Evolutionary conservation across 192 early-diverging fungal genomes (phyloP).

Genomic region (Geosiphon pyriformis): DNA sequence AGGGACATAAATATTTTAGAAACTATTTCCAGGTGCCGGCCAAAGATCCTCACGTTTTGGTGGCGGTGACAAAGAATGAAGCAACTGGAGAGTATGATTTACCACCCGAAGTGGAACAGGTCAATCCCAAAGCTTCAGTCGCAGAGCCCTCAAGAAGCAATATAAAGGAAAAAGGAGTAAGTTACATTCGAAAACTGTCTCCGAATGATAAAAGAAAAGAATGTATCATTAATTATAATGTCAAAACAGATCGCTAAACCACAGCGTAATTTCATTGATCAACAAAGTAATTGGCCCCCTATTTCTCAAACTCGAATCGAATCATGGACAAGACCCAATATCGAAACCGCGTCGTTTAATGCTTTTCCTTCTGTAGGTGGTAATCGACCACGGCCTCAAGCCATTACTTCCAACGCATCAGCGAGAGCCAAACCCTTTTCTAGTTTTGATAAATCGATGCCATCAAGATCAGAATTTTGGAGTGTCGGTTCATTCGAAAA

Average conservation of each 20-base stretch:
- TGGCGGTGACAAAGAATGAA: neutral
- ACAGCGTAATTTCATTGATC: neutral
- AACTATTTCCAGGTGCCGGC: neutral
- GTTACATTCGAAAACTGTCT: neutral
- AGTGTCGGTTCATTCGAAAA: neutral
- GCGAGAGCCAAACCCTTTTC: too few species aligned
- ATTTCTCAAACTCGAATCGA: too few species aligned
- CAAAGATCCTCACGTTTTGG: neutral
- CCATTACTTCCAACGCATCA: too few species aligned
- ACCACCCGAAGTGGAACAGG: neutral
- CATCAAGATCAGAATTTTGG: neutral
- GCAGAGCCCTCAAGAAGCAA: neutral
- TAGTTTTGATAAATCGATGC: neutral
- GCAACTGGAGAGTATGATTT: neutral
- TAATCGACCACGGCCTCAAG: too few species aligned
- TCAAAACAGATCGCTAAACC: neutral
- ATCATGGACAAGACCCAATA: too few species aligned
- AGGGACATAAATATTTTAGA: conserved; percentile 9
- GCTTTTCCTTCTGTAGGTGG: too few species aligned
- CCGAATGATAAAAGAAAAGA: neutral
- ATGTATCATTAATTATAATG: neutral
- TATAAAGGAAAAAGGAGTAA: neutral
- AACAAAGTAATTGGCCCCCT: neutral
- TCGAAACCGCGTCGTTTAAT: too few species aligned
- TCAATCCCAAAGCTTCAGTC: neutral